Conservation (phyloP, 179 eudicot genomes). For the Beta lomatogona region DNA sequence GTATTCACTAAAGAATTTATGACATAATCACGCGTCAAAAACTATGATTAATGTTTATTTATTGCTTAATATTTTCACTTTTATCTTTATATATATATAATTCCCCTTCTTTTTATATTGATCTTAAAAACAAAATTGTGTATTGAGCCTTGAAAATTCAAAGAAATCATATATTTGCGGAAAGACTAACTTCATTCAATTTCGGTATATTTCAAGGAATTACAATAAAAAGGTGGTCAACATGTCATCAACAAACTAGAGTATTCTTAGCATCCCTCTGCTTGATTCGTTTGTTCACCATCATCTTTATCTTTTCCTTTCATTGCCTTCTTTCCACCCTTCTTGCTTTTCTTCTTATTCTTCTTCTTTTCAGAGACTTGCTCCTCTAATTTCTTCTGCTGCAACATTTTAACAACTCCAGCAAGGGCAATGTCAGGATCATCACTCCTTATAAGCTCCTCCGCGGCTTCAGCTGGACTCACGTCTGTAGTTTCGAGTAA, state of each 20-base stretch:
- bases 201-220: not conserved
- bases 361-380: not conserved
- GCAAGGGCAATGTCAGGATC: conserved; percentile 13
- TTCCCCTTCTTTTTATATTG: too few relatives aligned
- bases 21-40: too few relatives aligned
- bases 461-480: conserved; percentile 19
- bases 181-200: too few relatives aligned
- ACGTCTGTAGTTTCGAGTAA: not conserved
- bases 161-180: too few relatives aligned
- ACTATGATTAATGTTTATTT: too few relatives aligned
- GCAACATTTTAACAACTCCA: conserved; percentile 12
- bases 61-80: too few relatives aligned
- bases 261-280: not conserved
- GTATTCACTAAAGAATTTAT: too few relatives aligned
- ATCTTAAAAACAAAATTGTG: too few relatives aligned
- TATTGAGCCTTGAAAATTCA: too few relatives aligned
- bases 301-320: not conserved
- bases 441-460: conserved; percentile 18
- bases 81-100: too few relatives aligned
- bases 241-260: too few relatives aligned
- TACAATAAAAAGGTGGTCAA: not conserved
- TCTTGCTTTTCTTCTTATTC: not conserved
- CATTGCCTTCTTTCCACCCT: not conserved
- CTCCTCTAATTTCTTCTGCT: not conserved
- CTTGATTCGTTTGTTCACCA: not conserved